Percentiles rank a stretch among this genome's conserved stretches.
Evolutionary conservation across 768 basidiomycete species (phyloP).

Genomic region (Cystofilobasidium bisporidii): DNA sequence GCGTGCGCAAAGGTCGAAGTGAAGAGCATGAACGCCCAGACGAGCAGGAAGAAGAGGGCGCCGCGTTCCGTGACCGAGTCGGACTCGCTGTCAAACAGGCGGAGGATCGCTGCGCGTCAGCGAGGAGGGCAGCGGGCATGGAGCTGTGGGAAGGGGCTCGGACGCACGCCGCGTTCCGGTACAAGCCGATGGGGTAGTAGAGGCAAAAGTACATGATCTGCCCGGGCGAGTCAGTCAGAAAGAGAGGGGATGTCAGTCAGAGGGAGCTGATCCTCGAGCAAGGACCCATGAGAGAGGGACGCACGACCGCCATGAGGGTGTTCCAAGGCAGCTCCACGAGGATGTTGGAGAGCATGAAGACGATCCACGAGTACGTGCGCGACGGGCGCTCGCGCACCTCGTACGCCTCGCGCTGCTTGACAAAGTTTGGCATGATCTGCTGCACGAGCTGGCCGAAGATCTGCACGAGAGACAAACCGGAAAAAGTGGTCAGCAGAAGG

Average conservation of each 20-base stretch:
- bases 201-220: conserved; percentile 36
- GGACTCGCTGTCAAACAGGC: conserved; percentile 30
- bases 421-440: conserved; percentile 17
- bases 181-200: conserved; percentile 43
- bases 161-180: conserved; percentile 40
- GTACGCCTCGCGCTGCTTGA: conserved; percentile 12
- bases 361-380: conserved; percentile 34
- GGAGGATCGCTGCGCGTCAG: no score
- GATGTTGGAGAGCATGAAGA: conserved; percentile 35
- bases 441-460: conserved; percentile 3
- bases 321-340: conserved; percentile 31
- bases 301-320: conserved; percentile 33
- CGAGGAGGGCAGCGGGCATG: no score
- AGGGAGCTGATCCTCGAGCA: conserved; percentile 42
- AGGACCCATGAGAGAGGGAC: conserved; percentile 36
- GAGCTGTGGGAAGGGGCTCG: no score
- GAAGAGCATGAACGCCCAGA: conserved; percentile 41
- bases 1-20: conserved; percentile 40
- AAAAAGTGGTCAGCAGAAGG: no score
- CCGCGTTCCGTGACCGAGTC: conserved; percentile 41
- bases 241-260: background rate
- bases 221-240: no score
- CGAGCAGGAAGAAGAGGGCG: conserved; percentile 43
- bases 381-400: conserved; percentile 34
- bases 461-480: no score